Conservation (phyloP, 2,329 filamentous ascomycete genomes). For the Podosphaera xanthii region DNA sequence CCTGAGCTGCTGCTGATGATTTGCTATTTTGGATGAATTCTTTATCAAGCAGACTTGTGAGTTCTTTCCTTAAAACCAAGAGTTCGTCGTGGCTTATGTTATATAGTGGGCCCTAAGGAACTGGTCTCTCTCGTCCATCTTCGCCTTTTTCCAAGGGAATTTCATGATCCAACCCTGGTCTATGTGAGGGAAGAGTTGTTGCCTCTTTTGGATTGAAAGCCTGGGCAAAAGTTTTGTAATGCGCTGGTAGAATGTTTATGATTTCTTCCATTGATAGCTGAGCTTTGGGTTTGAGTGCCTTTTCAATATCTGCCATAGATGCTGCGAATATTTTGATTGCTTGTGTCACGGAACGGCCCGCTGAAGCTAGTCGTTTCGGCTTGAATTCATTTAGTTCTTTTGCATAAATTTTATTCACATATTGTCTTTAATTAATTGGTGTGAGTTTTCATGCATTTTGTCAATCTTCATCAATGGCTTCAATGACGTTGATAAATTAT, state of each 20-base stretch:
- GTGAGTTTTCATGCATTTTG: too few species aligned
- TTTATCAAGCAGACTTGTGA: background rate
- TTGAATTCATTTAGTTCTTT: too few species aligned
- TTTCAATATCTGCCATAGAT: background rate
- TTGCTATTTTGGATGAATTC: background rate
- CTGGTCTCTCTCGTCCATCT: background rate
- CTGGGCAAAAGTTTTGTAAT: background rate
- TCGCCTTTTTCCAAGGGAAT: background rate
- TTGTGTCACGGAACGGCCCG: too few species aligned
- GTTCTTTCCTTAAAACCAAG: background rate
- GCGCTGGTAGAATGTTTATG: background rate
- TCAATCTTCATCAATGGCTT: too few species aligned
- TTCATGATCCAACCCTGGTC: background rate
- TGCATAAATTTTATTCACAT: too few species aligned
- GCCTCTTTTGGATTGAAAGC: constrained; percentile 1
- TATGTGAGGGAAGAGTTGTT: background rate
- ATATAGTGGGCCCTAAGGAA: background rate
- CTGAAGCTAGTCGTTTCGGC: too few species aligned
- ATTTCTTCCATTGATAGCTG: background rate
- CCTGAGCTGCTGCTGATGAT: background rate
- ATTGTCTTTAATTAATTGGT: too few species aligned
- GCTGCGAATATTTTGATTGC: background rate
- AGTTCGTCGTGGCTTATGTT: background rate
- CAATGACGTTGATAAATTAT: too few species aligned
- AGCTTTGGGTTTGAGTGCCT: background rate